Evolutionary conservation across 257 asterid species (phyloP), one percentile per base, ranked within the genome.

Genomic region (Penstemon eatonii): DNA sequence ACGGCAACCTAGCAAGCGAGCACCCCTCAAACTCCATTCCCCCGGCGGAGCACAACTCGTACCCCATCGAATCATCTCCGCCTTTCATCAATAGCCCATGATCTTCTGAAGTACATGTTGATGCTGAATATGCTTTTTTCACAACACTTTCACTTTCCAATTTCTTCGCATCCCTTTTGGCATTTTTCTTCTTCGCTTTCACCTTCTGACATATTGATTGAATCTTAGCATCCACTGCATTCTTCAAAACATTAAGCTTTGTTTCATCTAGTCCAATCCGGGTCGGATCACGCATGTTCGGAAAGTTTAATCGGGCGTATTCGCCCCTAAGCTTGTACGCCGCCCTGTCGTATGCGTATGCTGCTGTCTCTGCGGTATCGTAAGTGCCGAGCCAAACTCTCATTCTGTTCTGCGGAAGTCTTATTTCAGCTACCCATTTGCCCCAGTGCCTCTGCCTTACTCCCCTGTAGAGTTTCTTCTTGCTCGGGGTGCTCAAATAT

Each of bases 351-450:
- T 79, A 82, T 53, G 84, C 87, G 73, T 82, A 90, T 12, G 96
- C 96, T 1, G 96, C 96, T 44, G 87, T 75, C 13, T 90, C 96
- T 36, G 97, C 88, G 37, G 87, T 70, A 42, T 86, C 90, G 60
- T 84, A 90, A 63, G 97, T 90, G 56, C 97, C 87, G 36, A 82
- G 77, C 87, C 87, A 82, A 42, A 82, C 73, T 12, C 87, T 56
- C 68, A 74, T 49, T 38, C 83, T 71, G 69, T 79, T 79, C 79
- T 79, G 84, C 18, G 87, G 83, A 47, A 82, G 75, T 6, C 87
- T 43, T 13, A 81, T 81, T 61, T 81, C 86, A 4, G 83, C 86
- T 45, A 82, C 86, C 84, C 86, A 82, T 54, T 82, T 79, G 4
- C 87, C 87, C 87, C 87, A 82, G 8, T 82, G 87, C 73, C 87